phyloP scores from a whole-genome alignment of 129 eudicot species.

The Flaveria linearis region DNA sequence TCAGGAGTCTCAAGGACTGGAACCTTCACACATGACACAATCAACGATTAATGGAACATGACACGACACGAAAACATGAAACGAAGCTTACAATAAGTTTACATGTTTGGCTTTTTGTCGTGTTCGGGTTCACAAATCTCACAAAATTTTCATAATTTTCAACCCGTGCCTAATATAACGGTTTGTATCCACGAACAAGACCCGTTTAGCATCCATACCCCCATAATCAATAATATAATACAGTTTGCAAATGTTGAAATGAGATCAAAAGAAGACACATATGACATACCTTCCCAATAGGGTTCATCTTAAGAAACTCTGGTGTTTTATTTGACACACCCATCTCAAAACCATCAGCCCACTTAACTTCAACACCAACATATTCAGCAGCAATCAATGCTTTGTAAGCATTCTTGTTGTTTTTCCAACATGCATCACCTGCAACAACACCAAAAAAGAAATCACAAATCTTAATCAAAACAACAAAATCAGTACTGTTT shows the following conservation, averaged over 20 bases:
- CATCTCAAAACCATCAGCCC: constrained; percentile 57
- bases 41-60: too few relatives aligned
- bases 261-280: too few relatives aligned
- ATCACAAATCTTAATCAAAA: not conserved
- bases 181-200: too few relatives aligned
- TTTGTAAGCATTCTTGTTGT: constrained; percentile 65
- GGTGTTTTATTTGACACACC: constrained; percentile 76
- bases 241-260: too few relatives aligned
- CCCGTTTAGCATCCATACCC: too few relatives aligned
- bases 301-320: constrained; percentile 79
- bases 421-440: constrained; percentile 52
- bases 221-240: too few relatives aligned
- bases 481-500: not conserved
- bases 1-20: constrained; percentile 90
- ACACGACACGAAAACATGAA: too few relatives aligned
- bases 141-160: too few relatives aligned
- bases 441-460: not conserved
- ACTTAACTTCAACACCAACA: constrained; percentile 59
- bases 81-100: too few relatives aligned
- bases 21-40: constrained; percentile 41
- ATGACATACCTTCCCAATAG: constrained; percentile 39
- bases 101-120: too few relatives aligned
- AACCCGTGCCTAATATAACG: too few relatives aligned
- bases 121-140: too few relatives aligned
- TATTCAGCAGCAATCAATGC: constrained; percentile 72